Percentiles rank a stretch among this genome's conserved stretches.
Conservation (phyloP, 140 eudicot genomes). For the Bidens hawaiensis region DNA sequence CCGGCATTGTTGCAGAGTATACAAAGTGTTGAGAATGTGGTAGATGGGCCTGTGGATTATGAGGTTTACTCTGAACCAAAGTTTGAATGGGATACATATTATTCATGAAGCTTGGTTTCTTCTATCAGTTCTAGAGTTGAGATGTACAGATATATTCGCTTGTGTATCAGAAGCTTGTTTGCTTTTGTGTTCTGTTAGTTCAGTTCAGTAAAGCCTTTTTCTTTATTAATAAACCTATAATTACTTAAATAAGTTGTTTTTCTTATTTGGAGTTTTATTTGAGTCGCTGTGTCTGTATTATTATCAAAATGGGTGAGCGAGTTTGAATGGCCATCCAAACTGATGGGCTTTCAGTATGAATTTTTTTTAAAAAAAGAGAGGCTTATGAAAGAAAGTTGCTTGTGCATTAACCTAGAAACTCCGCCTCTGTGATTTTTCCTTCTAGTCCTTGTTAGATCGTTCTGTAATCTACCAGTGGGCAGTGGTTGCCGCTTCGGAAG, state of each 20-base stretch:
- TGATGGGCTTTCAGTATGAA: too few relatives aligned
- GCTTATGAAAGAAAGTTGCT: too few relatives aligned
- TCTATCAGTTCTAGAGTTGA: constrained; percentile 2
- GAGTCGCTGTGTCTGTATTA: too few relatives aligned
- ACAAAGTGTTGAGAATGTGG: constrained; percentile 73
- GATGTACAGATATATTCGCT: constrained; percentile 26
- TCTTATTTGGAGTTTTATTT: not conserved
- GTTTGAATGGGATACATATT: constrained; percentile 90
- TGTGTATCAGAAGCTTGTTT: constrained; percentile 12
- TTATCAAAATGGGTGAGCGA: too few relatives aligned
- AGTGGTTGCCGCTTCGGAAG: too few relatives aligned
- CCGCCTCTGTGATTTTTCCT: too few relatives aligned
- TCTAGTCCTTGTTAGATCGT: too few relatives aligned
- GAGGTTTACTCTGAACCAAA: constrained; percentile 85
- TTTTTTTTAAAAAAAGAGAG: too few relatives aligned
- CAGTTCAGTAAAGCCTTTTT: not conserved
- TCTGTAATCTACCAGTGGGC: too few relatives aligned
- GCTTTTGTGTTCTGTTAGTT: not conserved
- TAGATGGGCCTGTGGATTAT: constrained; percentile 82
- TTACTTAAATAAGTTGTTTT: not conserved
- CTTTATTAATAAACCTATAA: constrained; percentile 1
- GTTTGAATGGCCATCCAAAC: too few relatives aligned
- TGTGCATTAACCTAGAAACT: too few relatives aligned
- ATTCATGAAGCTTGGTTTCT: constrained; percentile 37
- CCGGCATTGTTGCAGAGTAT: constrained; percentile 78